These are phyloP conservation scores for Xylariaceae sp. DNA, from an alignment of 2,329 filamentous ascomycete genomes.

Conservation along the genomic window DNA sequence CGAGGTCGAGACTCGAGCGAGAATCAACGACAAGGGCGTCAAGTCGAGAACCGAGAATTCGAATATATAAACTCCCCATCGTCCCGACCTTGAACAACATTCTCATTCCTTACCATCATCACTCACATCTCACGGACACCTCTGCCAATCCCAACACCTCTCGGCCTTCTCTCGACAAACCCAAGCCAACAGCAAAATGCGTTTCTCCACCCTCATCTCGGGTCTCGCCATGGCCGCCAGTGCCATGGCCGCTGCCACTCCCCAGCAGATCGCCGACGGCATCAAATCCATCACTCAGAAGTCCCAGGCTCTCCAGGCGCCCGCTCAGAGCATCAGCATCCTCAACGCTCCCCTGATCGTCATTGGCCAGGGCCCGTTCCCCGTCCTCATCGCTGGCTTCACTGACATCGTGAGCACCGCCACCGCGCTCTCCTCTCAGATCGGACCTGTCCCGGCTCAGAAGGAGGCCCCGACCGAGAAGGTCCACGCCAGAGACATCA, in stretches of 20 bases:
- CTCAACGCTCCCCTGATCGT: slow-evolving; percentile 2
- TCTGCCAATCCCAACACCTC: neutral
- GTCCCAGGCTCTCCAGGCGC: neutral
- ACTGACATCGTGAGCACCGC: slow-evolving; percentile 2
- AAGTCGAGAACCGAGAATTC: neutral
- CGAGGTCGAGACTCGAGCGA: neutral
- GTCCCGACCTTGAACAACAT: neutral
- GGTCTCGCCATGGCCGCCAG: neutral
- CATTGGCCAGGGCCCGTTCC: slow-evolving; percentile 7
- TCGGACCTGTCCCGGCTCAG: neutral
- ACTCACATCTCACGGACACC: neutral
- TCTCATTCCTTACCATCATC: neutral
- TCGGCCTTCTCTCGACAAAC: neutral
- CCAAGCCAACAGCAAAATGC: neutral
- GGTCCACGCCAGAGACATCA: neutral
- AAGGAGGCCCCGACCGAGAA: neutral
- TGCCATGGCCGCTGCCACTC: neutral
- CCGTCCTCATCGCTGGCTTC: neutral
- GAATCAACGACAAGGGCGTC: neutral
- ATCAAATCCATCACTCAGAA: neutral
- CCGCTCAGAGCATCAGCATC: slow-evolving; percentile 7
- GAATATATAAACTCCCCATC: neutral
- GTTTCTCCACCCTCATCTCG: slow-evolving; percentile 5
- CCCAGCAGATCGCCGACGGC: neutral
- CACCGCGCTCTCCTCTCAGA: neutral